A percentile compares a stretch with the other conserved stretches of the same genome.
Evolutionary conservation across 352 stramenopile species (phyloP).

Genomic region (Phytophthora sp.): DNA sequence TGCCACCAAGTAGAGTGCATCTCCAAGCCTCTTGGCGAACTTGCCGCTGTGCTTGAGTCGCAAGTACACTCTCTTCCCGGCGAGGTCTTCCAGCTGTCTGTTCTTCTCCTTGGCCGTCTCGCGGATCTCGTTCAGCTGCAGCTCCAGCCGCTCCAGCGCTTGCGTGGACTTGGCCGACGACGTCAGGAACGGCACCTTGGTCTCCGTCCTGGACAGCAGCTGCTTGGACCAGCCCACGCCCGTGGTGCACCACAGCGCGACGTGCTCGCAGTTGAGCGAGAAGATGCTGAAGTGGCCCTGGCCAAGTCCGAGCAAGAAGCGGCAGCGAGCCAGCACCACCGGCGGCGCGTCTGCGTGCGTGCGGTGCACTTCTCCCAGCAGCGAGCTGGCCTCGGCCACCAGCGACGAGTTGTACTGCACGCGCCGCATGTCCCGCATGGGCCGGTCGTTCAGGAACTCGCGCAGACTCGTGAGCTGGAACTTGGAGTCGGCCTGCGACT

Average conservation of each 20-base stretch:
- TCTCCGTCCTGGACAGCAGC: slow-evolving; percentile 55
- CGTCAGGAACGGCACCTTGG: slow-evolving; percentile 56
- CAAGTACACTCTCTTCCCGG: slow-evolving; percentile 66
- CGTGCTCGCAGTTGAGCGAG: slow-evolving; percentile 78
- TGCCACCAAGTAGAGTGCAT: slow-evolving; percentile 56
- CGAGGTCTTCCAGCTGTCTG: slow-evolving; percentile 32
- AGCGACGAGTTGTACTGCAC: slow-evolving; percentile 83
- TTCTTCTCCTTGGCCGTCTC: slow-evolving; percentile 39
- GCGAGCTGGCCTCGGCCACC: slow-evolving; percentile 58
- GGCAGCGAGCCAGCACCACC: slow-evolving; percentile 73
- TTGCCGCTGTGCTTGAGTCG: slow-evolving; percentile 36
- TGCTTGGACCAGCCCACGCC: slow-evolving; percentile 81
- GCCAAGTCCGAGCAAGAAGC: slow-evolving; percentile 67
- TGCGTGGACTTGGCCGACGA: slow-evolving; percentile 36
- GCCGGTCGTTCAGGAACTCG: slow-evolving; percentile 71
- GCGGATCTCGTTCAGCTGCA: slow-evolving; percentile 40
- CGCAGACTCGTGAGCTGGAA: slow-evolving; percentile 73
- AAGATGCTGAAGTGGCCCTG: slow-evolving; percentile 78
- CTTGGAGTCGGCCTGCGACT: slow-evolving; percentile 65
- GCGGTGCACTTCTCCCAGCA: slow-evolving; percentile 68
- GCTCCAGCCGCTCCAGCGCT: slow-evolving; percentile 38
- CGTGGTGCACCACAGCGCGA: slow-evolving; percentile 80
- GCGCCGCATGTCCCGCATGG: slow-evolving; percentile 63
- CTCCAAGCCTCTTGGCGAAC: slow-evolving; percentile 65
- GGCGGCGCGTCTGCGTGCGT: slow-evolving; percentile 64